Evolutionary conservation across 768 basidiomycete species (phyloP).

Genomic region (Rossbeevera mucosa): DNA sequence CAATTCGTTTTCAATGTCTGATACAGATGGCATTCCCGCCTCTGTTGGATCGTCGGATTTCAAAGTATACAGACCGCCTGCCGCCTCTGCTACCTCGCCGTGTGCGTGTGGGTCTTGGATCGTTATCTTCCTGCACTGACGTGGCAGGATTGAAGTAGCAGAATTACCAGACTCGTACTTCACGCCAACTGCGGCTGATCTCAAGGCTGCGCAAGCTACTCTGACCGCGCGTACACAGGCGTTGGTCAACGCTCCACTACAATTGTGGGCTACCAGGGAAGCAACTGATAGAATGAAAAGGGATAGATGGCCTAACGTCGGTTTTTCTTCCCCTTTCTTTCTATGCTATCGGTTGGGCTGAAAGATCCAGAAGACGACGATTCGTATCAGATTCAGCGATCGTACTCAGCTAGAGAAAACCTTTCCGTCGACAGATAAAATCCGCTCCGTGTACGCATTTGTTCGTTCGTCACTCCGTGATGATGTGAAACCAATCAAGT

Average conservation of each 20-base stretch:
- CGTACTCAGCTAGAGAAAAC: slow-evolving; percentile 73
- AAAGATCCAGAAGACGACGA: slow-evolving; percentile 56
- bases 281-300: slow-evolving; percentile 54
- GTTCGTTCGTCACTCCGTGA: slow-evolving; percentile 67
- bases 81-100: slow-evolving; percentile 23
- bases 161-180: slow-evolving; percentile 72
- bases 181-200: slow-evolving; percentile 63
- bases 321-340: not conserved
- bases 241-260: slow-evolving; percentile 66
- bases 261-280: slow-evolving; percentile 59
- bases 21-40: slow-evolving; percentile 10
- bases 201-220: slow-evolving; percentile 61
- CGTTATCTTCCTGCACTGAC: slow-evolving; percentile 3
- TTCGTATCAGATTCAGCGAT: slow-evolving; percentile 79
- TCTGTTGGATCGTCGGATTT: slow-evolving; percentile 26
- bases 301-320: slow-evolving; percentile 71
- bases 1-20: slow-evolving; percentile 21
- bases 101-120: slow-evolving; percentile 31
- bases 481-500: slow-evolving; percentile 75
- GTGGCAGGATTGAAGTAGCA: slow-evolving; percentile 28
- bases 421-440: slow-evolving; percentile 76
- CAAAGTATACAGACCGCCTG: slow-evolving; percentile 48
- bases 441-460: slow-evolving; percentile 80
- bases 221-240: slow-evolving; percentile 58
- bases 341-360: slow-evolving; percentile 1